These are phyloP conservation scores for Dendrobium nobile DNA, from an alignment of 106 monocot genomes.

Conservation along the genomic window DNA sequence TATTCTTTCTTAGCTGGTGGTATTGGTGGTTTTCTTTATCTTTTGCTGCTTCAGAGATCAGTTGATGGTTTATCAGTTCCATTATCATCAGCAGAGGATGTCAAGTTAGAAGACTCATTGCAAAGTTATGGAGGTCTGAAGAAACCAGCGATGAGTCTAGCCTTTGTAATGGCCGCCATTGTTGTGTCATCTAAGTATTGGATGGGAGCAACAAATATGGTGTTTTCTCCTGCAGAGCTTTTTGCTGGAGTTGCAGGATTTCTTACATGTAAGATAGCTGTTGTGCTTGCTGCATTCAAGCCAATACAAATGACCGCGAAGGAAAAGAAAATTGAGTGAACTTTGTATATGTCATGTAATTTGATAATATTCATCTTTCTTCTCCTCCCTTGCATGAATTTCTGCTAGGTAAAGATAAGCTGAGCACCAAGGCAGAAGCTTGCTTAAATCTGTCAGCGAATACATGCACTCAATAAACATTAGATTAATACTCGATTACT, in stretches of 20 bases:
- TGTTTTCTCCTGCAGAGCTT: slow-evolving; percentile 43
- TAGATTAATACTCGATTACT: too few species aligned
- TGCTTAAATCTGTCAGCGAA: too few species aligned
- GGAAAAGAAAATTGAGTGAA: not conserved
- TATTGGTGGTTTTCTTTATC: slow-evolving; percentile 42
- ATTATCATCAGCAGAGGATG: not conserved
- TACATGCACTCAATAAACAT: too few species aligned
- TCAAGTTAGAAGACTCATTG: not conserved
- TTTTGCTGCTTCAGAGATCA: slow-evolving; percentile 53
- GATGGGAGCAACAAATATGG: slow-evolving; percentile 17
- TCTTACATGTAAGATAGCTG: slow-evolving; percentile 61
- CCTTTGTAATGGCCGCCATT: slow-evolving; percentile 20
- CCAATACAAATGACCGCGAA: slow-evolving; percentile 27
- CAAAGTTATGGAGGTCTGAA: slow-evolving; percentile 15
- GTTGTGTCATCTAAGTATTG: slow-evolving; percentile 32
- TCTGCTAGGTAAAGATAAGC: too few species aligned
- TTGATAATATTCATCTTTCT: too few species aligned
- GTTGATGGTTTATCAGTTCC: slow-evolving; percentile 43
- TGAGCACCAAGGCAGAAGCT: too few species aligned
- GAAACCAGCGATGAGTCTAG: slow-evolving; percentile 34
- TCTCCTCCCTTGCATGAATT: too few species aligned
- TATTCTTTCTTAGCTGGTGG: slow-evolving; percentile 52
- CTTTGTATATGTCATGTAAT: too few species aligned
- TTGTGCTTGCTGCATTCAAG: slow-evolving; percentile 65
- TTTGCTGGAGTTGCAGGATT: slow-evolving; percentile 61